Base-by-base conservation (phyloP, 106 monocot species). In the Acorus calamus region DNA sequence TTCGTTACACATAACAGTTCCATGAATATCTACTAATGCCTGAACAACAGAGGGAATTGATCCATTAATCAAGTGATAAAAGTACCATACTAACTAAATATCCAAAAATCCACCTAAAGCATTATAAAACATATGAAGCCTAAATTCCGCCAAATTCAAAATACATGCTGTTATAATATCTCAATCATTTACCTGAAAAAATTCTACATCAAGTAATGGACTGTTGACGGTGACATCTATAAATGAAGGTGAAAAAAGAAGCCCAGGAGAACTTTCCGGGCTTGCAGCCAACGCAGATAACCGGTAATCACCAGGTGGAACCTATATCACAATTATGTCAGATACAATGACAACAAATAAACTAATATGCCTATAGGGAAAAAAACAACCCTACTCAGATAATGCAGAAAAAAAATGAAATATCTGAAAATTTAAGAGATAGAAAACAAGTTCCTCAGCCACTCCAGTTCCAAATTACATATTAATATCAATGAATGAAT, bases 231-330 rank as follows among this genome's bases (percentile, higher is more conserved):
- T 80, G 11, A 98, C 54, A 79, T 91, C 85, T 85, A 88, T 44
- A 73, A 69, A 79, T 60, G 76, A 53, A 60, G 98, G 98, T 42
- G 88, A 85, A 68, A 88, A 98, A 42, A 92, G 47, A 70, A 83
- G 72, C 42, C 69, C 58, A 13, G 80, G 53, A 42, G 83, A 83
- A 66, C 66, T 76, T 44, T 77, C 71, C 46, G 92, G 64, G 70
- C 75, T 76, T 65, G 72, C 71, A 28, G 81, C 61, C 61, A 98
- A 11, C 47, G 85, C 98, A 74, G 98, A 91, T 67, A 98, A 62
- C 43, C 78, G 87, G 28, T 98, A 98, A 50, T 98, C 92, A 48
- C 92, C 88, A 65, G 90, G 71, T 73, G 82, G 76, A 61, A 96
- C 87, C 90, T 86, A 59, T 50, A 53, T 3, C 10, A 57, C 4